Percentiles rank a stretch among this genome's conserved stretches.
Evolutionary conservation across 129 eudicot species (phyloP).

Genomic region (Artemisia argyi): DNA sequence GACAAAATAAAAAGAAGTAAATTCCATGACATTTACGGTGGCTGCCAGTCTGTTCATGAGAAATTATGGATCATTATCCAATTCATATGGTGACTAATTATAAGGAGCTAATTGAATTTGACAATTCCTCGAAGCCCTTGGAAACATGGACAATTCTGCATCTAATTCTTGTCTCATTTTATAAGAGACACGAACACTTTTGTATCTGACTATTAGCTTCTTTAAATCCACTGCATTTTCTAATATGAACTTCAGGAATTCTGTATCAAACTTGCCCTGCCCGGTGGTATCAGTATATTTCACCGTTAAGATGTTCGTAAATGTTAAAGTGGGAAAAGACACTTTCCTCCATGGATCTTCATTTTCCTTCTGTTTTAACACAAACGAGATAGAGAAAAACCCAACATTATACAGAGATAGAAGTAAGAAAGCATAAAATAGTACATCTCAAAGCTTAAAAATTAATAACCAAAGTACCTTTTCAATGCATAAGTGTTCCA

Average conservation of each 20-base stretch:
- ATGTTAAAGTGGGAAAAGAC: not conserved
- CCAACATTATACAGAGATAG: not conserved
- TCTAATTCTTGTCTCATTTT: not conserved
- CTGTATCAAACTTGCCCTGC: not conserved
- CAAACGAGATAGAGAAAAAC: not conserved
- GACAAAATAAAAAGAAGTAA: no score
- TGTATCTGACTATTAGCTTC: not conserved
- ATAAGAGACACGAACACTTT: no score
- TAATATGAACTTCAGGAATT: conserved; percentile 3
- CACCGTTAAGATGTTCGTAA: conserved; percentile 1
- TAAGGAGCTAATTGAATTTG: not conserved
- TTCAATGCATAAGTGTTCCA: conserved; percentile 2
- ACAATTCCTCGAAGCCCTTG: conserved; percentile 10
- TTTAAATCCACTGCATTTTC: not conserved
- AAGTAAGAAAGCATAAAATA: not conserved
- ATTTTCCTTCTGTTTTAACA: not conserved
- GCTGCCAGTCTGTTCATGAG: no score
- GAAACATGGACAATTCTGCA: not conserved
- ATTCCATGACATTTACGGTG: no score
- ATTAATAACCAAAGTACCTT: conserved; percentile 1
- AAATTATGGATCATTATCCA: no score
- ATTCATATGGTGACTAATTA: no score
- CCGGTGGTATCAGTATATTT: not conserved
- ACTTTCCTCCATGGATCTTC: not conserved
- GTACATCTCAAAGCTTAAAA: not conserved